A percentile compares a stretch with the other conserved stretches of the same genome.
Conservation (phyloP, 441 rosid genomes). For the Aquilaria agallochum region DNA sequence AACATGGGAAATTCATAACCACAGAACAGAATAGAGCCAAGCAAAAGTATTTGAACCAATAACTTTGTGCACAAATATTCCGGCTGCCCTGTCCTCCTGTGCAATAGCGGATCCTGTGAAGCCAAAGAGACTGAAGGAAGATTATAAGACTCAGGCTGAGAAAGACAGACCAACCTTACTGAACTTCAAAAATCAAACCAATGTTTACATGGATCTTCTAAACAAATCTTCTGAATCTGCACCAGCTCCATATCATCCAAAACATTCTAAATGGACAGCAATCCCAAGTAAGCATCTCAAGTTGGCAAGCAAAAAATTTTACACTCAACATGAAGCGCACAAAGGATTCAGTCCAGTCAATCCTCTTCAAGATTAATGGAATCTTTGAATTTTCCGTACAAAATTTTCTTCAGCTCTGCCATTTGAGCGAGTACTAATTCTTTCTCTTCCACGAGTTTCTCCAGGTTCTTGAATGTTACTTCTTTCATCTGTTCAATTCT, state of each 20-base stretch:
- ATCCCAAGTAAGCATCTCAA: too few species aligned
- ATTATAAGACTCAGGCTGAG: constrained; percentile 8
- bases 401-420: constrained; percentile 71
- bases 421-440: constrained; percentile 47
- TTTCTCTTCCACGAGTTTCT: constrained; percentile 72
- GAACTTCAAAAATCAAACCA: too few species aligned
- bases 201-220: too few species aligned
- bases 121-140: constrained; percentile 14
- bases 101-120: constrained; percentile 17
- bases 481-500: constrained; percentile 79
- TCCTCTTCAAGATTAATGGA: constrained; percentile 95
- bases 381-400: constrained; percentile 82
- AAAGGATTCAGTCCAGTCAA: constrained; percentile 12
- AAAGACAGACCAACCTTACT: neutral
- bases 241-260: too few species aligned
- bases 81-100: too few species aligned
- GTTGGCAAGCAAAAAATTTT: too few species aligned
- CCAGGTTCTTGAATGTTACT: constrained; percentile 53
- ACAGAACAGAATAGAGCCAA: too few species aligned
- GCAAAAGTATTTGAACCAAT: too few species aligned
- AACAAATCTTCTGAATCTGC: too few species aligned
- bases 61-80: too few species aligned
- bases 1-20: too few species aligned
- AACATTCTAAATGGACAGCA: too few species aligned
- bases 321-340: neutral